Percentiles rank a stretch among this genome's conserved stretches.
Conservation (phyloP, 768 basidiomycete genomes). For the Asterophora lycoperdoides region DNA sequence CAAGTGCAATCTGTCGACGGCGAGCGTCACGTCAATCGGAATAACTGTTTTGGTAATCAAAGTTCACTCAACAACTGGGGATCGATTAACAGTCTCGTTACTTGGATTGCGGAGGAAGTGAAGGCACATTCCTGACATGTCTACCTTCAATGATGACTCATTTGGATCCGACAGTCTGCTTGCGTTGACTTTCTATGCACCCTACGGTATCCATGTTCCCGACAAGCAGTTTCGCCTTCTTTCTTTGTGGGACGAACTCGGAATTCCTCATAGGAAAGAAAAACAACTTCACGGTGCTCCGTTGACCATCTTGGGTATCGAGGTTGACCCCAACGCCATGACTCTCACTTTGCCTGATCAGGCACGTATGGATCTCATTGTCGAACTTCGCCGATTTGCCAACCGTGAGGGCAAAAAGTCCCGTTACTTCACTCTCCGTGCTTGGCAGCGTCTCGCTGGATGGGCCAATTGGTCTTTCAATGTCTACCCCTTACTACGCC, state of each 20-base stretch:
- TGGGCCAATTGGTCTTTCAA: slow-evolving; percentile 42
- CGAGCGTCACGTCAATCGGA: slow-evolving; percentile 16
- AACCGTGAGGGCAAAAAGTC: background rate
- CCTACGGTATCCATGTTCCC: slow-evolving; percentile 25
- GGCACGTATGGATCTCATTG: slow-evolving; percentile 1
- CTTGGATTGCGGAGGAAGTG: slow-evolving; percentile 31
- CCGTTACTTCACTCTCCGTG: background rate
- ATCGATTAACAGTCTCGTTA: no score
- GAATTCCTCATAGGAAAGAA: slow-evolving; percentile 32
- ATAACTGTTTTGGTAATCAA: slow-evolving; percentile 22
- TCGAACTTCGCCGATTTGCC: background rate
- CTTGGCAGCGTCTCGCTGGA: slow-evolving; percentile 27
- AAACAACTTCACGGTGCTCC: slow-evolving; percentile 33
- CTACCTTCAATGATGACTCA: slow-evolving; percentile 32
- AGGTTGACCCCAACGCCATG: slow-evolving; percentile 28
- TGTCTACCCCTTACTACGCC: slow-evolving; percentile 31
- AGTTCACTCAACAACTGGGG: slow-evolving; percentile 22
- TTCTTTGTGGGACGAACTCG: slow-evolving; percentile 34
- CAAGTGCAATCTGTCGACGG: slow-evolving; percentile 29
- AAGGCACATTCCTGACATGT: slow-evolving; percentile 16
- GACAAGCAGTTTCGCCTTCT: slow-evolving; percentile 29
- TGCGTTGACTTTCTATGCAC: slow-evolving; percentile 23
- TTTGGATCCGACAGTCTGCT: slow-evolving; percentile 18
- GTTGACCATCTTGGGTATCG: slow-evolving; percentile 36
- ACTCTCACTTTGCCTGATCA: slow-evolving; percentile 22